Conservation (phyloP, 106 monocot genomes). For the Acanthochlamys bracteata region DNA sequence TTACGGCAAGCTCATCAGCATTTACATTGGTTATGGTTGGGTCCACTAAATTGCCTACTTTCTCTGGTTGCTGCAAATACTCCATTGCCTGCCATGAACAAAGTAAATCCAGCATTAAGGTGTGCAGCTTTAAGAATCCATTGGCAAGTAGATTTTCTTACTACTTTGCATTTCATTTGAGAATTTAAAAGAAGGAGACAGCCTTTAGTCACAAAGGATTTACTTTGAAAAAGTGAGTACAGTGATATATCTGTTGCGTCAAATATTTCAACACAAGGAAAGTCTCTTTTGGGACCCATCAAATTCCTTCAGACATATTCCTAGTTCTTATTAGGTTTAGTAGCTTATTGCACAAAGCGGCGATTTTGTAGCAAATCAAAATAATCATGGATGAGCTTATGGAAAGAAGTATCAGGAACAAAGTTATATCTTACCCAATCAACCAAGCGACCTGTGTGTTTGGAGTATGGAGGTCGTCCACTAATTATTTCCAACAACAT, state of each 20-base stretch:
- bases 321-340: no score
- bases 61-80: constrained; percentile 5
- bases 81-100: background rate
- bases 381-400: no score
- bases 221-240: no score
- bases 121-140: background rate
- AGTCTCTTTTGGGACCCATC: no score
- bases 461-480: constrained; percentile 59
- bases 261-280: no score
- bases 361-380: no score
- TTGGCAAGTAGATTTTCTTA: no score
- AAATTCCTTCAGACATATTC: no score
- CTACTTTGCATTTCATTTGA: background rate
- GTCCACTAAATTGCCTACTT: constrained; percentile 3
- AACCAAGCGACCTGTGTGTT: constrained; percentile 52
- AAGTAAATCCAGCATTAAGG: background rate
- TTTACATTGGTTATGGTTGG: constrained; percentile 1
- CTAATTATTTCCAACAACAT: constrained; percentile 80
- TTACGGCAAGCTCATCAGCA: constrained; percentile 4
- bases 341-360: no score
- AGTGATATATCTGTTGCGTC: no score
- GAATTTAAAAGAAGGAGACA: background rate
- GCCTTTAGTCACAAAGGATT: no score
- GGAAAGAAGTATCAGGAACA: no score
- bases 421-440: constrained; percentile 61